Base-by-base conservation (phyloP, 208 protist species). In the Leishmania braziliensis region DNA sequence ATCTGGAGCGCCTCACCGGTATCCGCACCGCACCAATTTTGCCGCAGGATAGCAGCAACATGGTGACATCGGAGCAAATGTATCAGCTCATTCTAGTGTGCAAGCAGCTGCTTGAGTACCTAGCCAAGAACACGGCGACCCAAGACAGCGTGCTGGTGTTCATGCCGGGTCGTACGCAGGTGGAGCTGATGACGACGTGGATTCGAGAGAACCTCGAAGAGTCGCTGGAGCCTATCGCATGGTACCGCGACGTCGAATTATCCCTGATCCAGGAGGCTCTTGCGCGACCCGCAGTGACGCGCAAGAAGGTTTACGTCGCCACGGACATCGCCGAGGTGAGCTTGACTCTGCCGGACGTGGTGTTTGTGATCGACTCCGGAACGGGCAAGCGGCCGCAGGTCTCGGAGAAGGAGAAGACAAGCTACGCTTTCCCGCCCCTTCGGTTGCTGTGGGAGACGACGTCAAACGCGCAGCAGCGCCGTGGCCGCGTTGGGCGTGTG, bases 291-390 rank as follows among this genome's bases (percentile, higher is more conserved):
- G 90, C 98, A 62, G 82, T 81, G 18, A 95, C 89, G 53, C 87
- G 89, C 26, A 91, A 98, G 72, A 99, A 99, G 86, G 89, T 99
- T 18, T 96, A 99, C 72, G 77, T 99, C 26, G 91, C 96, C 26
- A 99, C 98, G 12, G 98, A 99, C 86, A 99, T 99, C 83, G 98
- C 98, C 12, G 98, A 99, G 84, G 99, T 99, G 14, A 97, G 92
- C 50, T 75, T 99, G 12, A 99, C 99, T 39, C 94, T 99, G 76
- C 97, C 98, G 16, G 98, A 99, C 82, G 93, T 97, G 16, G 94
- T 97, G 36, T 97, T 98, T 68, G 98, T 99, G 8, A 97, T 99
- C 51, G 98, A 99, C 88, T 93, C 88, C 39, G 98, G 98, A 60
- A 92, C 86, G 4, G 79, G 81, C 70, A 97, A 97, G 82, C 84